Evolutionary conservation across 768 basidiomycete species (phyloP).

Genomic region (Lactarius pseudohatsudake): DNA sequence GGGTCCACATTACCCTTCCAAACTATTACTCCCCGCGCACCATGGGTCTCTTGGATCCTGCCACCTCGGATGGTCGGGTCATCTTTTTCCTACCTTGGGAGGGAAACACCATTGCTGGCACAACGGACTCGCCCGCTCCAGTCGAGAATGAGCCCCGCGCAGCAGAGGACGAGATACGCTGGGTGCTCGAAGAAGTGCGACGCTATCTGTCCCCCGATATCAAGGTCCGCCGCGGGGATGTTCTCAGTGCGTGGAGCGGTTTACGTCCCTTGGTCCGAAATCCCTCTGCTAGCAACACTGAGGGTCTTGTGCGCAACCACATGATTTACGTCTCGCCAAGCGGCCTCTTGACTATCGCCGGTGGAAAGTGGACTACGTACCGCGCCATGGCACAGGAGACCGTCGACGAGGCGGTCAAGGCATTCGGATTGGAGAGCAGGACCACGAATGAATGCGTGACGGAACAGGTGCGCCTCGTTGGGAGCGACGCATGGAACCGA

Average conservation of each 20-base stretch:
- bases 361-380: conserved; percentile 99
- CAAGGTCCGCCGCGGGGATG: conserved; percentile 90
- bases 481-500: conserved; percentile 90
- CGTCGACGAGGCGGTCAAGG: conserved; percentile 81
- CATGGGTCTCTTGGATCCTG: conserved; percentile 94
- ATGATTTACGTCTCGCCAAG: conserved; percentile 80
- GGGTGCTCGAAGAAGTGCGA: conserved; percentile 93
- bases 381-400: conserved; percentile 95
- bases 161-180: conserved; percentile 91
- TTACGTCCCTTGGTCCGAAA: conserved; percentile 88
- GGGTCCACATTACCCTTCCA: conserved; percentile 94
- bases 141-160: conserved; percentile 78
- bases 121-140: conserved; percentile 81
- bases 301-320: conserved; percentile 90
- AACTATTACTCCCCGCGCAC: conserved; percentile 94
- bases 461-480: conserved; percentile 76
- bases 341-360: conserved; percentile 90
- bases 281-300: conserved; percentile 70
- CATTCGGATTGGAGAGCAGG: conserved; percentile 61
- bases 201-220: conserved; percentile 90
- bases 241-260: conserved; percentile 93
- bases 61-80: conserved; percentile 94
- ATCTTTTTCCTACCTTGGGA: conserved; percentile 99
- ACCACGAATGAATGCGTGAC: conserved; percentile 71
- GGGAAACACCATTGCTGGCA: conserved; percentile 95